Conservation (phyloP, 192 early-diverging fungal species). For the Coemansia javaensis region DNA sequence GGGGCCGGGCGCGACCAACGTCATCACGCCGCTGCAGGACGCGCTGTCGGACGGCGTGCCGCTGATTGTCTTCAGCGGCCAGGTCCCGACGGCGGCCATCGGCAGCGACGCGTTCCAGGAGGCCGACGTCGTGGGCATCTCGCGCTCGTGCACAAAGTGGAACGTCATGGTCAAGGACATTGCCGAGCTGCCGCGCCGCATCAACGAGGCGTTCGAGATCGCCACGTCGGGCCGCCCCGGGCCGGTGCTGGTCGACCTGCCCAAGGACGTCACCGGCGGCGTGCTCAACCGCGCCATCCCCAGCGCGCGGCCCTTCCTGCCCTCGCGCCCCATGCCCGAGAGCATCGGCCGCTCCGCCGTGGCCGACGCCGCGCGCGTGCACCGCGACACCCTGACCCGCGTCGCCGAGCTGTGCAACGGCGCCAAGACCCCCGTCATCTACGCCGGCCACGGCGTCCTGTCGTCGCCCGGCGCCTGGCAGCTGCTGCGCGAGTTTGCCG, state of each 20-base stretch:
- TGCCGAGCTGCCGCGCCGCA: slow-evolving; percentile 90
- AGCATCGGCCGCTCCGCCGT: slow-evolving; percentile 53
- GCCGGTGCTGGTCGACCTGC: slow-evolving; percentile 95
- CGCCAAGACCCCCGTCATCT: slow-evolving; percentile 89
- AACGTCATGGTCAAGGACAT: slow-evolving; percentile 98
- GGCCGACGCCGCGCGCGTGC: slow-evolving; percentile 50
- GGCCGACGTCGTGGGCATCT: slow-evolving; percentile 95
- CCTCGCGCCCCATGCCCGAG: slow-evolving; percentile 58
- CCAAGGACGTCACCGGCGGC: slow-evolving; percentile 95
- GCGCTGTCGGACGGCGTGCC: slow-evolving; percentile 92
- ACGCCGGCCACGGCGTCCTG: slow-evolving; percentile 91
- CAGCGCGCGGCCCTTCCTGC: slow-evolving; percentile 61
- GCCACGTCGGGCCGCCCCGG: slow-evolving; percentile 93
- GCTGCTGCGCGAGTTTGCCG: slow-evolving; percentile 76
- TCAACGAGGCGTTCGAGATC: slow-evolving; percentile 98
- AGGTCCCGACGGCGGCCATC: slow-evolving; percentile 85
- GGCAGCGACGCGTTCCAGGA: slow-evolving; percentile 98
- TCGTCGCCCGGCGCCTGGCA: slow-evolving; percentile 75
- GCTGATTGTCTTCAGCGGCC: slow-evolving; percentile 92
- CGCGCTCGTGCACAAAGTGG: slow-evolving; percentile 97
- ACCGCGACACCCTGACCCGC: slow-evolving; percentile 56
- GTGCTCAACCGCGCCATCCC: slow-evolving; percentile 82
- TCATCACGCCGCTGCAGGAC: slow-evolving; percentile 96
- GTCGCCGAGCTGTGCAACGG: slow-evolving; percentile 82
- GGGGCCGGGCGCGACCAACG: slow-evolving; percentile 97